A percentile compares a stretch with the other conserved stretches of the same genome.
Conservation (phyloP, 2,329 filamentous ascomycete genomes). For the Trichoderma afroharzianum region DNA sequence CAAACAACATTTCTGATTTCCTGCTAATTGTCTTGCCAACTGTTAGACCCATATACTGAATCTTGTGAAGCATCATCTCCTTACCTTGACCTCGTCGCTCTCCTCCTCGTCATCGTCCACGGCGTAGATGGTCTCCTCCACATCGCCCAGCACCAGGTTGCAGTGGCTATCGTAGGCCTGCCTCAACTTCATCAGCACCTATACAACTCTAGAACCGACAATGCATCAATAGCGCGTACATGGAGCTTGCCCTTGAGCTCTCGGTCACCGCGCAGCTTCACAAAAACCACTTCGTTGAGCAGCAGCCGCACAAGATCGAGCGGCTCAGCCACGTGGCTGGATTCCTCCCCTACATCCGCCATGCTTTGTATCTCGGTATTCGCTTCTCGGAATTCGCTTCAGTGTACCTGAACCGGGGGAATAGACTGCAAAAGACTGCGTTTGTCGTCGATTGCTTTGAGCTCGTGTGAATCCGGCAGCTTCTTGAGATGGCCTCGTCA, state of each 20-base stretch:
- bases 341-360: slow-evolving; percentile 78
- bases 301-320: slow-evolving; percentile 93
- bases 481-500: slow-evolving; percentile 5
- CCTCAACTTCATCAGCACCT: slow-evolving; percentile 8
- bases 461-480: not conserved
- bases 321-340: slow-evolving; percentile 76
- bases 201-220: not conserved
- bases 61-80: not conserved
- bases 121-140: slow-evolving; percentile 94
- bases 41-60: slow-evolving; percentile 17
- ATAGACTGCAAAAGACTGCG: too few species aligned
- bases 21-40: slow-evolving; percentile 78
- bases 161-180: slow-evolving; percentile 99
- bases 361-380: slow-evolving; percentile 44
- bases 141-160: slow-evolving; percentile 92
- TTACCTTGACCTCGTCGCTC: slow-evolving; percentile 69
- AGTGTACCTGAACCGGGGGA: not conserved
- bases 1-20: slow-evolving; percentile 98
- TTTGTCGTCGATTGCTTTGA: not conserved
- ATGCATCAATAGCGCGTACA: slow-evolving; percentile 50
- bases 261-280: slow-evolving; percentile 92
- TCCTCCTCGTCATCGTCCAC: slow-evolving; percentile 84
- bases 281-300: slow-evolving; percentile 93
- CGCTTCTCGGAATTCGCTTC: not conserved
- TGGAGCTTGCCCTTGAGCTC: slow-evolving; percentile 94